A percentile compares a stretch with the other conserved stretches of the same genome.
These are phyloP conservation scores for Crithidia brevicula DNA, from an alignment of 208 protist species.

Conservation along the genomic window DNA sequence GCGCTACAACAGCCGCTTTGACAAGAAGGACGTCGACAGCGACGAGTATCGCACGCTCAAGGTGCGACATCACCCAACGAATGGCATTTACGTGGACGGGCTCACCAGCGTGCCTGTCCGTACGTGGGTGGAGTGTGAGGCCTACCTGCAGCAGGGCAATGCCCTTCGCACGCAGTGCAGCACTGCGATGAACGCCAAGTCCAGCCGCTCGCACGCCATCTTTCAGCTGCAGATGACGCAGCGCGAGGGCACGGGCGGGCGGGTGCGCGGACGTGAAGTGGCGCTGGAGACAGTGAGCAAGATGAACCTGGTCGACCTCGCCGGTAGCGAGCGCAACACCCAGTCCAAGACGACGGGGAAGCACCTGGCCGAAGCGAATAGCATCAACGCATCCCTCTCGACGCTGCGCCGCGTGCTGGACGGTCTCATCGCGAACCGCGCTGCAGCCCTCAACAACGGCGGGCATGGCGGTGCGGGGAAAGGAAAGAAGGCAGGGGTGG, in stretches of 20 bases:
- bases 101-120: conserved; percentile 77
- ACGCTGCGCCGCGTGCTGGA: conserved; percentile 83
- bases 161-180: conserved; percentile 59
- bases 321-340: conserved; percentile 66
- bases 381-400: conserved; percentile 78
- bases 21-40: conserved; percentile 51
- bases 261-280: conserved; percentile 78
- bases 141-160: conserved; percentile 72
- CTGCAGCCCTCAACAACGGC: conserved; percentile 2
- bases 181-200: conserved; percentile 92
- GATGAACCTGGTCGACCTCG: conserved; percentile 85
- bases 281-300: conserved; percentile 50
- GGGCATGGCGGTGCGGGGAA: background rate
- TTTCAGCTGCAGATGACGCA: conserved; percentile 91
- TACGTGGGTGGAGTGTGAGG: conserved; percentile 68
- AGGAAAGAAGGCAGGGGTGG: conserved; percentile 25
- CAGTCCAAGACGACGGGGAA: conserved; percentile 41
- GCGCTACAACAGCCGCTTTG: conserved; percentile 66
- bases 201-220: conserved; percentile 95
- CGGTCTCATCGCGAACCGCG: conserved; percentile 40
- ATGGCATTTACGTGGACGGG: conserved; percentile 80
- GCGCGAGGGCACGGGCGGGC: conserved; percentile 45
- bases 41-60: conserved; percentile 63
- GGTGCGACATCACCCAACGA: conserved; percentile 67
- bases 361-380: conserved; percentile 68